Percentiles rank a stretch among this genome's conserved stretches.
Evolutionary conservation across 352 stramenopile species (phyloP).

Genomic region (Phytophthora litchii): DNA sequence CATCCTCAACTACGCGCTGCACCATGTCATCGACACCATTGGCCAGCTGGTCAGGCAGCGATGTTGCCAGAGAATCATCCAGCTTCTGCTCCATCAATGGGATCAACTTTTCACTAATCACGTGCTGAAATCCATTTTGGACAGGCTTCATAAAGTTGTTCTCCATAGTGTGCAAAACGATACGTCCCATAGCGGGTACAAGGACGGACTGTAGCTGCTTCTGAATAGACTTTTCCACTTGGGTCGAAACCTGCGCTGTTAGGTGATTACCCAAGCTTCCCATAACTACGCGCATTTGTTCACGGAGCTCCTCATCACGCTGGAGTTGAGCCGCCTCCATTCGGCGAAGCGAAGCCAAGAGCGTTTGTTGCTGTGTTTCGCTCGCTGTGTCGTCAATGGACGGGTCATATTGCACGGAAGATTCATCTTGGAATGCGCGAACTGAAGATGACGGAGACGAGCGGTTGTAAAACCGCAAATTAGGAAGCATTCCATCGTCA

Average conservation of each 20-base stretch:
- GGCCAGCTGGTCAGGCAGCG: conserved; percentile 64
- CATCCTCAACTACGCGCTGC: conserved; percentile 76
- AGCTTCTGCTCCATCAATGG: conserved; percentile 79
- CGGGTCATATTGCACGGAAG: conserved; percentile 67
- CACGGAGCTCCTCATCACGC: conserved; percentile 72
- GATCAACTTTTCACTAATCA: conserved; percentile 75
- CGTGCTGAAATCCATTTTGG: conserved; percentile 77
- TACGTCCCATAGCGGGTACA: conserved; percentile 84
- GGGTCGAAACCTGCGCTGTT: conserved; percentile 58
- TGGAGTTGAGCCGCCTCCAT: conserved; percentile 75
- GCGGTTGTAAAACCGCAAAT: conserved; percentile 66
- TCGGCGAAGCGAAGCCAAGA: conserved; percentile 65
- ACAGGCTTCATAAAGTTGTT: conserved; percentile 91
- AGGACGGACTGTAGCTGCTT: conserved; percentile 85
- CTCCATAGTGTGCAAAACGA: conserved; percentile 89
- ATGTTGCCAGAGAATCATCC: conserved; percentile 58
- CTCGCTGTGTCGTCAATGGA: conserved; percentile 72
- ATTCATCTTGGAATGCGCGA: conserved; percentile 79
- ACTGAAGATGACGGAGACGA: conserved; percentile 84
- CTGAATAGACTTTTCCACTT: conserved; percentile 85
- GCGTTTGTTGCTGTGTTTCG: conserved; percentile 57
- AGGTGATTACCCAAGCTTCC: conserved; percentile 61
- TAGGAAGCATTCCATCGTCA: conserved; percentile 56
- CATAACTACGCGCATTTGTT: conserved; percentile 72
- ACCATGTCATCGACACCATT: conserved; percentile 77